Percentiles rank a stretch among this genome's conserved stretches.
Evolutionary conservation across 2,329 filamentous ascomycete species (phyloP).

Genomic region (Chalaropsis ovoidea): DNA sequence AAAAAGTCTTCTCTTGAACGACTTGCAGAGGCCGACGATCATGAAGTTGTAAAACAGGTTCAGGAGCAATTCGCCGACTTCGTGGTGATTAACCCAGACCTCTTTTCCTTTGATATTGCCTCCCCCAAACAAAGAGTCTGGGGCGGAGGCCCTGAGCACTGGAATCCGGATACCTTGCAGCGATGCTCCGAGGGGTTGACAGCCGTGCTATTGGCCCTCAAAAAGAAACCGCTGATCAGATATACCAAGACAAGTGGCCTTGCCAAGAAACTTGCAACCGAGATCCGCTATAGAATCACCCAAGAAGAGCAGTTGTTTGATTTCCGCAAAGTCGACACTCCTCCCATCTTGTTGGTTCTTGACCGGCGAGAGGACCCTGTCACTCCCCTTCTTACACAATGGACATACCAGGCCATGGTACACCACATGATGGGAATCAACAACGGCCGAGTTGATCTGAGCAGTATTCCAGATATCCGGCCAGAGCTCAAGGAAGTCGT

Average conservation of each 20-base stretch:
- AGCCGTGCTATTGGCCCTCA: conserved; percentile 74
- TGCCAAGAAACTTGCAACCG: conserved; percentile 84
- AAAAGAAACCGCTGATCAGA: conserved; percentile 91
- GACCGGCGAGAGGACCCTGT: conserved; percentile 91
- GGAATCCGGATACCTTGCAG: conserved; percentile 83
- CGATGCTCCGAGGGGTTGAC: conserved; percentile 78
- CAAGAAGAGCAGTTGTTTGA: conserved; percentile 96
- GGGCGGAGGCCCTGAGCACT: conserved; percentile 70
- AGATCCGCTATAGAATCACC: conserved; percentile 83
- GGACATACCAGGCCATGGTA: conserved; percentile 99
- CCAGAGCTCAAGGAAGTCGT: conserved; percentile 90
- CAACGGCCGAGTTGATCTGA: conserved; percentile 87
- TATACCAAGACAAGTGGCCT: conserved; percentile 86
- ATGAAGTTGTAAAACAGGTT: conserved; percentile 87
- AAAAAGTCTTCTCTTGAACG: conserved; percentile 93
- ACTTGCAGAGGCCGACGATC: conserved; percentile 89
- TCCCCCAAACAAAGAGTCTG: conserved; percentile 68
- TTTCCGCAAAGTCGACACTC: conserved; percentile 88
- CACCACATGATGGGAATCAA: conserved; percentile 89
- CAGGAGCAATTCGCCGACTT: conserved; percentile 98
- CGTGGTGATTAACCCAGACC: conserved; percentile 84
- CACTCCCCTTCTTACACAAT: conserved; percentile 87
- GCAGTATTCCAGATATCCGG: conserved; percentile 69
- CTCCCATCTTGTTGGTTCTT: conserved; percentile 79
- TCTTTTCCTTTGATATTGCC: conserved; percentile 69